Conservation (phyloP, 129 eudicot genomes). For the Deinandra increscens region DNA sequence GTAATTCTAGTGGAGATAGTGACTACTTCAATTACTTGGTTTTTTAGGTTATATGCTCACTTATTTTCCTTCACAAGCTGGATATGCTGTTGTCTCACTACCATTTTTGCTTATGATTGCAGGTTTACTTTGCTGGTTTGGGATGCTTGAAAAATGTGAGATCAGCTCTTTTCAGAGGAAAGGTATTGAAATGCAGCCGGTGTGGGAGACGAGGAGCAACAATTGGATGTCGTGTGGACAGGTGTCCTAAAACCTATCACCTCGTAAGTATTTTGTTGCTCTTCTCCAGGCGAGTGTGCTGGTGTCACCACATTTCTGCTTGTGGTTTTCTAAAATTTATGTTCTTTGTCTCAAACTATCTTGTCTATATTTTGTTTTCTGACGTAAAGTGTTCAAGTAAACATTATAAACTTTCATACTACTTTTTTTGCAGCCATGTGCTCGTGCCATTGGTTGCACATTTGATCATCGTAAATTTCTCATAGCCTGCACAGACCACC, state of each 20-base stretch:
- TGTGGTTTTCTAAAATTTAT: not conserved
- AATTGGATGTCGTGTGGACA: constrained; percentile 97
- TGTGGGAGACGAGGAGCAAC: constrained; percentile 98
- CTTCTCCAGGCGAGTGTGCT: not conserved
- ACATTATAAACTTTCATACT: not conserved
- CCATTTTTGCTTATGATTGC: constrained; percentile 28
- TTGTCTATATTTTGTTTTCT: not conserved
- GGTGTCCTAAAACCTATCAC: constrained; percentile 97
- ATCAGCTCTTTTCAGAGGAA: constrained; percentile 97
- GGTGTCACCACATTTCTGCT: not conserved
- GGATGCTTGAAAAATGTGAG: constrained; percentile 94
- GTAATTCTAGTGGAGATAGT: constrained; percentile 13
- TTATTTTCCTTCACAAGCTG: not conserved
- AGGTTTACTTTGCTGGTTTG: constrained; percentile 99
- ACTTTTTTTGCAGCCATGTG: constrained; percentile 75
- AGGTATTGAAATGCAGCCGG: constrained; percentile 81
- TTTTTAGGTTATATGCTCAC: constrained; percentile 20
- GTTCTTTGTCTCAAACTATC: not conserved
- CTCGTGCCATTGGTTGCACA: constrained; percentile 81
- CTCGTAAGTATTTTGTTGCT: constrained; percentile 50
- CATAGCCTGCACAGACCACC: constrained; percentile 96
- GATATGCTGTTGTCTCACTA: constrained; percentile 11
- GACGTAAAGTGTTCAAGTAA: not conserved
- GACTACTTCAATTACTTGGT: constrained; percentile 11
- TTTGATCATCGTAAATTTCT: constrained; percentile 98